phyloP scores from a whole-genome alignment of 2,329 filamentous ascomycete species.

The Ophiostoma sp. region DNA sequence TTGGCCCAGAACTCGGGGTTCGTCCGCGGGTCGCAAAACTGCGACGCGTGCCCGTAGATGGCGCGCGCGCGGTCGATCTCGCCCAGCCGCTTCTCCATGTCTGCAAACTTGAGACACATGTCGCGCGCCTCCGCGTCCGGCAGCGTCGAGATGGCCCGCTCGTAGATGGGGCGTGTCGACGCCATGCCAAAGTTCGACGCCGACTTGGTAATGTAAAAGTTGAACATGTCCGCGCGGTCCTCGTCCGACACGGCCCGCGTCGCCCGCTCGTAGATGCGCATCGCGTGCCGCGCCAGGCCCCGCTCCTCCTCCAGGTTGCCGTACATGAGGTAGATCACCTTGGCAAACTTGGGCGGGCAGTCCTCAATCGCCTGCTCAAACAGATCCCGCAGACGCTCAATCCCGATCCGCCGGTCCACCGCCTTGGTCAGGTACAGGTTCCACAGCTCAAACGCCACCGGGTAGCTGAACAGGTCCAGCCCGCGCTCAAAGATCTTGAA shows the following conservation, averaged over 20 bases:
- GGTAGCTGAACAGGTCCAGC: slow-evolving; percentile 96
- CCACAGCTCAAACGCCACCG: slow-evolving; percentile 97
- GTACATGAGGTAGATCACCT: slow-evolving; percentile 96
- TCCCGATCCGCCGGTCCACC: slow-evolving; percentile 90
- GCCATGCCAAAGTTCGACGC: slow-evolving; percentile 96
- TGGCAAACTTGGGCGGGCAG: slow-evolving; percentile 92
- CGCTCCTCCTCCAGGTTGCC: slow-evolving; percentile 94
- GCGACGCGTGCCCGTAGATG: slow-evolving; percentile 93
- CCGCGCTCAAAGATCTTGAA: slow-evolving; percentile 98
- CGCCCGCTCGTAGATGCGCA: slow-evolving; percentile 97
- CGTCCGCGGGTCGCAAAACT: slow-evolving; percentile 93
- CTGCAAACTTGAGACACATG: slow-evolving; percentile 97
- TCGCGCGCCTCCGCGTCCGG: slow-evolving; percentile 89
- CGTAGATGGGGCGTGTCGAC: slow-evolving; percentile 91
- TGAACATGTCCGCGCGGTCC: slow-evolving; percentile 95
- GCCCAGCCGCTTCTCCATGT: slow-evolving; percentile 52
- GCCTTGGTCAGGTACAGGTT: slow-evolving; percentile 97
- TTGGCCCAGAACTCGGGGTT: slow-evolving; percentile 89
- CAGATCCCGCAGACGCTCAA: slow-evolving; percentile 86
- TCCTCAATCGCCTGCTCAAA: slow-evolving; percentile 97
- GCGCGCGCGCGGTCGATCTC: slow-evolving; percentile 83
- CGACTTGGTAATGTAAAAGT: slow-evolving; percentile 88
- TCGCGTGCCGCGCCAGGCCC: slow-evolving; percentile 88
- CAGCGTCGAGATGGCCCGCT: slow-evolving; percentile 87
- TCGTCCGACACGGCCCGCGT: slow-evolving; percentile 93